Base-by-base conservation (phyloP, 805 yeast genomes). In the Candida boleticola region DNA sequence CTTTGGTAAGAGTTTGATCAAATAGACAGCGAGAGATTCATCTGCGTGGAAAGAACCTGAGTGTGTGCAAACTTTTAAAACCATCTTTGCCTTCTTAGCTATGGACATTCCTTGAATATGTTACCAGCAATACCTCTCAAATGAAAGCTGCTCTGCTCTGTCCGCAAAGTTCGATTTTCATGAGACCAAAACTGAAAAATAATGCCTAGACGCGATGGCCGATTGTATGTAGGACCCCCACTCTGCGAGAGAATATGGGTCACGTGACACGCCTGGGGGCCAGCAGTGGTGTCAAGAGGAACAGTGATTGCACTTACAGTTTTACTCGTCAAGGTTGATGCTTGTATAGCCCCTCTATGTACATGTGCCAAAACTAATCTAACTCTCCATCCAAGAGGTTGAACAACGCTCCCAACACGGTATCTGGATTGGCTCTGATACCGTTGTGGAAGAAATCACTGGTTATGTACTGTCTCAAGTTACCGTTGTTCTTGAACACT, bases 21-120 rank as follows among this genome's bases (percentile, higher is more conserved):
- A 81, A 62, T 76, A 90, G 2, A 92, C 96, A 2, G 98, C 99
- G 39, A 93, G 74, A 9, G 96, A 82, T 63, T 93, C 99, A 63
- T 93, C 99, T 9, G 98, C 98, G 60, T 93, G 99, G 74, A 93
- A 93, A 0, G 89, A 77, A 5, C 99, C 99, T 37, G 90, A 84
- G 55, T 86, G 95, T 10, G 96, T 90, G 58, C 96, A 92, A 43
- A 90, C 86, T 55, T 79, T 80, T 45, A 80, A 59, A 57, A 70
- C 36, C 41, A 38, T 38, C 36, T 61, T 42, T 20, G 41, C 35
- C 14, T 38, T 38, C 36, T 43, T 41, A 11, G 20, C 19, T 18
- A 25, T 13, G n/a, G 41, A 38, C 41, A 38, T 38, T n/a, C n/a
- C n/a, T n/a, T n/a, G n/a, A n/a, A n/a, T n/a, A n/a, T n/a, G n/a